These are phyloP conservation scores for Kregervanrija delftensis DNA, from an alignment of 805 yeast genomes.

Conservation along the genomic window DNA sequence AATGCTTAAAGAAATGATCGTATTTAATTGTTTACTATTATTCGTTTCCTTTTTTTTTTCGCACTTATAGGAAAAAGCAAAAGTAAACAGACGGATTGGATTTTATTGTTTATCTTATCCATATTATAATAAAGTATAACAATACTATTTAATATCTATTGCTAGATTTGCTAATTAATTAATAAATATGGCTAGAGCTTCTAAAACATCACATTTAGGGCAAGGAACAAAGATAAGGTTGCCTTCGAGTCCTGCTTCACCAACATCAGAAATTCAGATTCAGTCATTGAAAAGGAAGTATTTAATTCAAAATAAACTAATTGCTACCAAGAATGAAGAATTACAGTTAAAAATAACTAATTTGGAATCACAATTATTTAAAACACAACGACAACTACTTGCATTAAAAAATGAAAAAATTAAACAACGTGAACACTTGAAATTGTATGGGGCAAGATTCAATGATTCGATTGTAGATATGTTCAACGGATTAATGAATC, in stretches of 20 bases:
- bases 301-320: constrained; percentile 44
- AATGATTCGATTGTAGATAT: constrained; percentile 8
- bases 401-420: constrained; percentile 18
- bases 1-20: background rate
- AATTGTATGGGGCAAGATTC: constrained; percentile 5
- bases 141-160: too few species aligned
- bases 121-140: too few species aligned
- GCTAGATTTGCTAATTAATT: too few species aligned
- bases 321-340: constrained; percentile 53
- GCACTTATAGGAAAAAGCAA: too few species aligned
- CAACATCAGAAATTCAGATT: too few species aligned
- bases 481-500: constrained; percentile 11
- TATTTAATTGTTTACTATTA: too few species aligned
- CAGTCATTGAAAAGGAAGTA: constrained; percentile 21
- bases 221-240: too few species aligned
- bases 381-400: constrained; percentile 21
- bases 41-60: too few species aligned
- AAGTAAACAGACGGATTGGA: too few species aligned
- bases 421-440: constrained; percentile 10
- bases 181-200: constrained; percentile 3
- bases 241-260: too few species aligned
- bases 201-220: constrained; percentile 1
- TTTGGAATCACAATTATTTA: constrained; percentile 40
- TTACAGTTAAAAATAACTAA: constrained; percentile 44
- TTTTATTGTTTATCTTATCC: too few species aligned